A percentile compares a stretch with the other conserved stretches of the same genome.
phyloP scores from a whole-genome alignment of 176 grass and related monocot species.

The Eleusine coracana region DNA sequence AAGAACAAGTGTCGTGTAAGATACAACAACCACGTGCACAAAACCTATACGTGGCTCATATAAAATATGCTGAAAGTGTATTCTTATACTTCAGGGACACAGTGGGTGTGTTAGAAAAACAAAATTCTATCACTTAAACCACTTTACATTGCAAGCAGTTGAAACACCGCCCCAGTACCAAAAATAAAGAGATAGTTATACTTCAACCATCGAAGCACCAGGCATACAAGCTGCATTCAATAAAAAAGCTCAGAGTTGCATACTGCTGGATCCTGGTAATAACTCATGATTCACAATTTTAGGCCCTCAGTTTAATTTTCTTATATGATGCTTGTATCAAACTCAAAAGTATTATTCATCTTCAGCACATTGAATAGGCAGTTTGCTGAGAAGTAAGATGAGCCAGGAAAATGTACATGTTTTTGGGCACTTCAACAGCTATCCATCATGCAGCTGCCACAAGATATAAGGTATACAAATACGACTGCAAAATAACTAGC shows the following conservation, averaged over 20 bases:
- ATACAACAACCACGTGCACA: neutral
- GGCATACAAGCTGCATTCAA: neutral
- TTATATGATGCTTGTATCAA: neutral
- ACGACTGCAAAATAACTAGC: neutral
- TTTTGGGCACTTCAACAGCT: neutral
- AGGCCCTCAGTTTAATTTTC: neutral
- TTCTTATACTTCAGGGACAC: neutral
- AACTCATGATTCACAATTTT: neutral
- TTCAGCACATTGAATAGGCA: neutral
- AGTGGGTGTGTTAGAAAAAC: neutral
- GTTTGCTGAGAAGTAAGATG: neutral
- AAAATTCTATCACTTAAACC: neutral
- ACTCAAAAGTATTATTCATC: neutral
- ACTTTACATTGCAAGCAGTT: neutral
- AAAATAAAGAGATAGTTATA: neutral
- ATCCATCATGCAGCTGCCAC: neutral
- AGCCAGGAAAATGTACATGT: neutral
- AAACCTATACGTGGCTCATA: neutral
- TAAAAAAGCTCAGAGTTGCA: neutral
- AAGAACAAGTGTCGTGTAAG: slow-evolving; percentile 15
- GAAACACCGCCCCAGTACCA: neutral
- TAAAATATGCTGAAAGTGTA: neutral
- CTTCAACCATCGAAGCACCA: neutral
- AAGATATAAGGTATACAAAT: neutral
- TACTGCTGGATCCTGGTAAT: neutral